Base-by-base conservation (phyloP, 768 basidiomycete genomes). In the Hericium rajendrae region DNA sequence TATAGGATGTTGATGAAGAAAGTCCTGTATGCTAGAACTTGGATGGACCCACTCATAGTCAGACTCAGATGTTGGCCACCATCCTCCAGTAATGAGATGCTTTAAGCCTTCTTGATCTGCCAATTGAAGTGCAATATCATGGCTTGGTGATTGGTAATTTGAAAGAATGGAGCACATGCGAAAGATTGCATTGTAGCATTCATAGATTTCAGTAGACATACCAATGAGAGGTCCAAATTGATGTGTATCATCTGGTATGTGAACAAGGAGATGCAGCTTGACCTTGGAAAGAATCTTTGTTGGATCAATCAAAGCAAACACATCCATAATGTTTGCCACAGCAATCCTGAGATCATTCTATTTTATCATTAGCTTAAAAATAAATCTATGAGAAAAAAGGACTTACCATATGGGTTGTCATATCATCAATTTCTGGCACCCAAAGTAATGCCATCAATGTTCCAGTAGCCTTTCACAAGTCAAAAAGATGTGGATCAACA, bases 121-220 rank as follows among this genome's bases (percentile, higher is more conserved):
- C 4, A 76, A 65, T 13, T 71, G 58, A 5, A 58, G 38, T 0
- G 75, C 74, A 51, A 77, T 73, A 53, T 74, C 71, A 1, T 72
- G 71, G 43, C 77, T 76, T 13, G 75, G 74, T 0, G 75, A 69
- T 12, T 66, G 68, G 26, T 74, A 74, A 50, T 78, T 78, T 6
- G 68, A 70, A 16, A 68, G 61, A 22, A 76, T 64, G 0, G 71
- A 74, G 46, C 71, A 72, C 18, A 63, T 59, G 1, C 73, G 64
- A 55, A 76, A 76, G 6, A 76, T 62, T 2, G 67, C 69, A 62
- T 78, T 76, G 59, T 68, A 76, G 26, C 64, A 67, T 57, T 77
- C 76, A 57, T 67, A 74, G 0, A 59, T 40, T 56, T 76, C 73
- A 0, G 72, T 74, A 1, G 70, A 66, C 38, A 59, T 66, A 0